Conservation (phyloP, 2,329 filamentous ascomycete species). For the Fusarium agapanthi region DNA sequence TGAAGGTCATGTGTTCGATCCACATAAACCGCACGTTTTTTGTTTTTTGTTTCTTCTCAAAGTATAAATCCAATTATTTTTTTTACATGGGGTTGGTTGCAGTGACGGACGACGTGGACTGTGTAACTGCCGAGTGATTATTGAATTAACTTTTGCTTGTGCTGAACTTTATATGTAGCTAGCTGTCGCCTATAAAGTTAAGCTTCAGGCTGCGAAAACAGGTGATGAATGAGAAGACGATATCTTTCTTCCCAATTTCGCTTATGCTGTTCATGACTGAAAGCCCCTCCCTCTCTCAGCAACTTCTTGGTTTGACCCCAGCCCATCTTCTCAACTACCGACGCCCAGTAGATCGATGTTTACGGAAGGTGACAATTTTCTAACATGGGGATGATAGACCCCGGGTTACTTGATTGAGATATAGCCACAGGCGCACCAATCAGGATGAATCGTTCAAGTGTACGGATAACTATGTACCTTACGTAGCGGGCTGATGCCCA, state of each 20-base stretch:
- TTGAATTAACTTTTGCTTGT: neutral
- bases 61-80: too few species aligned
- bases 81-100: fast-evolving
- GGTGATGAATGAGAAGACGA: too few species aligned
- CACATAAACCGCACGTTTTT: constrained; percentile 39
- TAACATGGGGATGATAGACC: too few species aligned
- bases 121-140: neutral
- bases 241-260: too few species aligned
- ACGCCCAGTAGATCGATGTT: neutral
- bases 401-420: neutral
- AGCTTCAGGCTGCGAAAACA: too few species aligned
- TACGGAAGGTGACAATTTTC: neutral
- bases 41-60: neutral
- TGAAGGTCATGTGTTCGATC: constrained; percentile 44
- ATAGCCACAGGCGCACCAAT: neutral
- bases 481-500: neutral
- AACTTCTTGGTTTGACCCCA: neutral
- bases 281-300: neutral
- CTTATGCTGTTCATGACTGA: neutral
- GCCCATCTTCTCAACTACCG: neutral
- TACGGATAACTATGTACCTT: neutral
- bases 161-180: too few species aligned
- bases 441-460: neutral
- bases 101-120: neutral
- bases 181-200: too few species aligned